These are phyloP conservation scores for Pelargonium citronellum DNA, from an alignment of 441 rosid genomes.

Conservation along the genomic window DNA sequence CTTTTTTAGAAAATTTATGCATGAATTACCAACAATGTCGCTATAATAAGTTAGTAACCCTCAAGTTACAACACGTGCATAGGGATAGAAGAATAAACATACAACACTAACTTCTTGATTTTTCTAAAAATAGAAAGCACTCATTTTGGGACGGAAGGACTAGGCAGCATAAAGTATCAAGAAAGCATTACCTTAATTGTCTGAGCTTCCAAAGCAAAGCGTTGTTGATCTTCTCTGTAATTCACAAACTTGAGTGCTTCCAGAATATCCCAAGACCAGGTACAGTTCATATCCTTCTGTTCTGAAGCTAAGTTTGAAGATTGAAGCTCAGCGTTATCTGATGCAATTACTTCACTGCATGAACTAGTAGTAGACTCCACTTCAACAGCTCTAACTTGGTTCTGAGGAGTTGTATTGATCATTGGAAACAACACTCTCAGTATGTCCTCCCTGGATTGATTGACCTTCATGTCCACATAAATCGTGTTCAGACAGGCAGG, in stretches of 20 bases:
- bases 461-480: conserved; percentile 30
- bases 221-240: conserved; percentile 2
- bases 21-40: neutral
- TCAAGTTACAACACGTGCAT: too few species aligned
- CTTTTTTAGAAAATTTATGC: too few species aligned
- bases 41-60: too few species aligned
- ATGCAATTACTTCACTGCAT: conserved; percentile 1
- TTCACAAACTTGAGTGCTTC: conserved; percentile 5
- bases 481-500: conserved; percentile 22
- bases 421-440: conserved; percentile 26
- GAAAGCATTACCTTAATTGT: conserved; percentile 19
- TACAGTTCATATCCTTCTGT: neutral
- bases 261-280: conserved; percentile 14
- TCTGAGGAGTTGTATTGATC: neutral
- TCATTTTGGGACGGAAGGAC: too few species aligned
- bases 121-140: too few species aligned
- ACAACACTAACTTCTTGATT: too few species aligned
- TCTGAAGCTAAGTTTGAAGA: neutral
- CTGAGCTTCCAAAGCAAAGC: conserved; percentile 6
- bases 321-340: neutral
- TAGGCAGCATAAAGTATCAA: neutral
- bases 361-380: neutral
- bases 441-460: conserved; percentile 24
- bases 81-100: too few species aligned
- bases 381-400: neutral